Base-by-base conservation (phyloP, 2,329 filamentous ascomycete genomes). In the Neocatenulostroma microsporum region DNA sequence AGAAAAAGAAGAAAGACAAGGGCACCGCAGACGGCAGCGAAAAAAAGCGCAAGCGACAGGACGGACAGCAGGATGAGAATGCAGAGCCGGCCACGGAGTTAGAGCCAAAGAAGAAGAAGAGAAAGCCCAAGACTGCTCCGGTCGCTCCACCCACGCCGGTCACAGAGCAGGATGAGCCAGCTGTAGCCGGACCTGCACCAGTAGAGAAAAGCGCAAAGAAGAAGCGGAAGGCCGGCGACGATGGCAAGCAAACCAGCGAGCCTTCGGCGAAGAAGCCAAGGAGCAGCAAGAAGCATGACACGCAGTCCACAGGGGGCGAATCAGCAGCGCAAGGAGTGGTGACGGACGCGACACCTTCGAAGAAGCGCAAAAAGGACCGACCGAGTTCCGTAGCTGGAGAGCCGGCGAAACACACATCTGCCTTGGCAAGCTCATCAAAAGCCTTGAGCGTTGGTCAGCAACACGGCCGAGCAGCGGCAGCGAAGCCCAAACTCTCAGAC, bases 1-100 rank as follows among this genome's bases (percentile, higher is more conserved):
- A 61, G 36, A 56, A 56, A 34, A 59, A 62, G 35, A 62, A 62
- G 39, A n/a, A n/a, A n/a, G 35, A 38, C 25, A 69, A 65, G 48
- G 63, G 62, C 40, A 51, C 60, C 27, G 68, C 66, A 53, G 45
- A 60, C 13, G 39, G 49, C 15, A 33, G 23, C 14, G 31, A 30
- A 21, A 47, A 46, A 20, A 45, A 44, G 28, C 31, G 40, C 19
- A 44, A 44, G 31, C 33, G 34, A 10, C 24, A 42, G 21, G 35
- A 34, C 8, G 35, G 27, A 18, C 30, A 25, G 15, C 11, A 23
- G 10, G 21, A 38, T 23, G 30, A 25, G n/a, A n/a, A n/a, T 12
- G 12, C 21, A 27, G 30, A 6, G 8, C 7, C 18, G 7, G 13
- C 23, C n/a, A n/a, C n/a, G n/a, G n/a, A n/a, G n/a, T n/a, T n/a